Evolutionary conservation across 139 green algal species (phyloP), one percentile per base, ranked within the genome.

Genomic region (Micromonas commoda): DNA sequence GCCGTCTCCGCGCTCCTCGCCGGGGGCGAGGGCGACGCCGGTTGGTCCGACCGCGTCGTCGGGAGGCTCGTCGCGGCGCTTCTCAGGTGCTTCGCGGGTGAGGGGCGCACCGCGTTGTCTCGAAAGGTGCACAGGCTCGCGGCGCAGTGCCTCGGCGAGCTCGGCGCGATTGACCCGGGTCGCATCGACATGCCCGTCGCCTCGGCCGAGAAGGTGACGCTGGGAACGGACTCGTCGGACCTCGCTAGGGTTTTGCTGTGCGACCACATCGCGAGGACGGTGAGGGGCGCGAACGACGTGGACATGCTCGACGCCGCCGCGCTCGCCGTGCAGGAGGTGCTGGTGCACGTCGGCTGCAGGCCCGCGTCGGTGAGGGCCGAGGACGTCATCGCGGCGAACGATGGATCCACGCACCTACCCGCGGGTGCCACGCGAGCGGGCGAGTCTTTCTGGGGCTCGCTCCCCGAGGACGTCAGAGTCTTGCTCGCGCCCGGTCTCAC

Each of bases 241-340:
- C 54, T 72, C n/a, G 29, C 60, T 9, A 24, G 13, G 24, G 51
- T 16, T n/a, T 3, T 73, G 13, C 26, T 72, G 28, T 45, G 39
- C 21, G 51, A 82, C 2, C 91, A 97, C 75, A 77, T 97, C 26
- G 86, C 93, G 54, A 87, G 91, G 1, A 80, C 97, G 51, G 88
- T 97, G 66, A 85, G 91, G 37, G 90, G 88, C 0, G 88, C 90
- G 0, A 81, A 82, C 68, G 86, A 90, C 73, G 83, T 94, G 52
- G 81, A 86, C 16, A 82, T 87, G 24, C 87, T 96, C 61, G 90
- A 96, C 31, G 83, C 87, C 33, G 84, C 89, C 1, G 89, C 87
- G 0, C 88, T 94, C 45, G 87, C 90, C 13, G 90, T 96, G 2
- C 92, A 97, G 82, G 86, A 85, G 64, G 54, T 88, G 38, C 81